Conservation (phyloP, 495 filamentous ascomycete genomes). For the Penicillium fimorum region DNA sequence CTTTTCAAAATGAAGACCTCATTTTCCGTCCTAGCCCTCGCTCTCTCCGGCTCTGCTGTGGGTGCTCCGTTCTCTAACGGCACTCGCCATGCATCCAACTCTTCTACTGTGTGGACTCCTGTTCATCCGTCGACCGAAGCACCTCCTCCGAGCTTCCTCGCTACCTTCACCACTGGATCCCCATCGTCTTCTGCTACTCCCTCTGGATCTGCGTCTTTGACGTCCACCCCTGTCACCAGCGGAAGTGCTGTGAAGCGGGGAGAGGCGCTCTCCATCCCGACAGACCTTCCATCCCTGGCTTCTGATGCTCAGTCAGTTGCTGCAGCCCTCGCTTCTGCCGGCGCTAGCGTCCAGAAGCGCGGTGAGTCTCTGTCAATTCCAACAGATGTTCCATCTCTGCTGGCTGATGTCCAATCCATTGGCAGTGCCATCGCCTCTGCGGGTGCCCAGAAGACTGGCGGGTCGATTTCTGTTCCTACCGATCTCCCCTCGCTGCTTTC, state of each 20-base stretch:
- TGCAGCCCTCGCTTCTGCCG: slow-evolving; percentile 7
- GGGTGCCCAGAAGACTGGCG: slow-evolving; percentile 14
- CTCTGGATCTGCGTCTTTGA: slow-evolving; percentile 6
- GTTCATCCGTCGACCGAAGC: slow-evolving; percentile 6
- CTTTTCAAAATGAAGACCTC: slow-evolving; percentile 22
- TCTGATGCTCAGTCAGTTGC: slow-evolving; percentile 9
- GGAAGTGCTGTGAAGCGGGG: background rate
- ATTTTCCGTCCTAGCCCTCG: slow-evolving; percentile 16
- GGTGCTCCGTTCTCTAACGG: slow-evolving; percentile 20
- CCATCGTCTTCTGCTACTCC: slow-evolving; percentile 7
- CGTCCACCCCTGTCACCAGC: background rate
- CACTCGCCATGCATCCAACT: slow-evolving; percentile 4
- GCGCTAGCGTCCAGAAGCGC: slow-evolving; percentile 14
- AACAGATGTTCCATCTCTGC: slow-evolving; percentile 10
- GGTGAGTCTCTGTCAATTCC: background rate
- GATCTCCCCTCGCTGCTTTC: slow-evolving; percentile 15
- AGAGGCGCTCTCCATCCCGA: slow-evolving; percentile 5
- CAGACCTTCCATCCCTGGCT: slow-evolving; percentile 8
- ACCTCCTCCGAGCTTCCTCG: slow-evolving; percentile 9
- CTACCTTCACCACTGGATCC: slow-evolving; percentile 3
- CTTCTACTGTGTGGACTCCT: slow-evolving; percentile 7
- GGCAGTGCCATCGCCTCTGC: slow-evolving; percentile 5
- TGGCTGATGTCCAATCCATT: slow-evolving; percentile 11
- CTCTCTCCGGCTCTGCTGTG: slow-evolving; percentile 20
- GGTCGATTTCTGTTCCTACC: slow-evolving; percentile 17